A percentile compares a stretch with the other conserved stretches of the same genome.
phyloP scores from a whole-genome alignment of 1,139 yeast genomes.

The Arxiozyma bovina region DNA sequence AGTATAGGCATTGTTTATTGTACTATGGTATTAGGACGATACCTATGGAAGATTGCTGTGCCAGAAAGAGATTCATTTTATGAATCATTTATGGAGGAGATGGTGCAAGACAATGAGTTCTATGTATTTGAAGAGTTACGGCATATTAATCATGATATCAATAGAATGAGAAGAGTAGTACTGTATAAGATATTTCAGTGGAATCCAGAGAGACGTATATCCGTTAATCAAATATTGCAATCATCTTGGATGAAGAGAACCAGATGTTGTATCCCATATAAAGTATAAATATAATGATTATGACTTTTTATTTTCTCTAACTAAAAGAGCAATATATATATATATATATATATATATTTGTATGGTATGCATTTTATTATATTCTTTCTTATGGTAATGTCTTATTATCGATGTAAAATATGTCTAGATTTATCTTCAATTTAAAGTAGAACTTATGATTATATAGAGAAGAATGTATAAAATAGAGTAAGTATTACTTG shows the following conservation, averaged over 20 bases:
- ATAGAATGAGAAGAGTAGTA: conserved; percentile 38
- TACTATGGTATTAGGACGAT: conserved; percentile 44
- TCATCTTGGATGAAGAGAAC: conserved; percentile 48
- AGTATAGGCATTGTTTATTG: conserved; percentile 55
- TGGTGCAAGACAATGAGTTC: conserved; percentile 31
- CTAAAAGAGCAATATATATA: too few species aligned
- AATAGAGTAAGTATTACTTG: too few species aligned
- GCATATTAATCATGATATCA: conserved; percentile 33
- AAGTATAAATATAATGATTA: not conserved
- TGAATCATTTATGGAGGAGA: conserved; percentile 29
- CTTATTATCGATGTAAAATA: not conserved
- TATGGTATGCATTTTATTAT: not conserved
- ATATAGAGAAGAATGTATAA: not conserved
- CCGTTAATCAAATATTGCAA: conserved; percentile 36
- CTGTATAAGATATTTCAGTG: conserved; percentile 53
- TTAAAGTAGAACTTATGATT: too few species aligned
- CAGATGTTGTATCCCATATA: conserved; percentile 37
- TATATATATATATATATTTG: not conserved
- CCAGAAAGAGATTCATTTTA: conserved; percentile 26
- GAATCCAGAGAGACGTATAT: conserved; percentile 42
- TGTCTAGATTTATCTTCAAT: not conserved
- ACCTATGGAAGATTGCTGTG: conserved; percentile 44
- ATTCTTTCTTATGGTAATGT: not conserved
- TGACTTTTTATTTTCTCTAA: too few species aligned
- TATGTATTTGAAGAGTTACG: conserved; percentile 30